A percentile compares a stretch with the other conserved stretches of the same genome.
phyloP scores from a whole-genome alignment of 1,139 yeast genomes.

The Taphrina pruni region DNA sequence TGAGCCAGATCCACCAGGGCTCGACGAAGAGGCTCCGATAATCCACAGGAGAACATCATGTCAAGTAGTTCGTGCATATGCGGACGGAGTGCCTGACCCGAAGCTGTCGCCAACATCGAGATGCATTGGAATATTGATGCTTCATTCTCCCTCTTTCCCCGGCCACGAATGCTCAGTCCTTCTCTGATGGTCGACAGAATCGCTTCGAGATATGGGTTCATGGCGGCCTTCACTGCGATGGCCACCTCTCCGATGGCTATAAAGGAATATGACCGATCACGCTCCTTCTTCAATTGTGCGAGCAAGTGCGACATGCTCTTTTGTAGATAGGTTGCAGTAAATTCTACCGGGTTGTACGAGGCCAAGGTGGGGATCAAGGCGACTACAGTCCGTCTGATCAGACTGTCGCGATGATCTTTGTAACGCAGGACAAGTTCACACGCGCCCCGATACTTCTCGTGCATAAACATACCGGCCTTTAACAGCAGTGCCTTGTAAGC shows the following conservation, averaged over 20 bases:
- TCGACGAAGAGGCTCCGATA: slow-evolving; percentile 78
- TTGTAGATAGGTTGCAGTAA: slow-evolving; percentile 81
- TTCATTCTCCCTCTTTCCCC: slow-evolving; percentile 73
- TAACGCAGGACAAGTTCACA: slow-evolving; percentile 76
- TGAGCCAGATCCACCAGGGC: slow-evolving; percentile 71
- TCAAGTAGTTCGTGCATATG: slow-evolving; percentile 84
- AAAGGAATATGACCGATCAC: slow-evolving; percentile 78
- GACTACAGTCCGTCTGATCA: slow-evolving; percentile 82
- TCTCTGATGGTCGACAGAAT: slow-evolving; percentile 83
- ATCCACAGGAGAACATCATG: slow-evolving; percentile 78
- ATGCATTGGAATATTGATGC: slow-evolving; percentile 89
- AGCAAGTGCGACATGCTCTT: slow-evolving; percentile 78
- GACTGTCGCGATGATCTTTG: slow-evolving; percentile 75
- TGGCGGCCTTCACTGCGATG: slow-evolving; percentile 80
- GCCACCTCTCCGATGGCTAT: slow-evolving; percentile 87
- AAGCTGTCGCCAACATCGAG: slow-evolving; percentile 83
- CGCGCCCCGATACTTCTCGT: slow-evolving; percentile 74
- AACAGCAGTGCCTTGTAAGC: slow-evolving; percentile 81
- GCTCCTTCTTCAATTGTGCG: slow-evolving; percentile 74
- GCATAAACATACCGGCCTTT: slow-evolving; percentile 68
- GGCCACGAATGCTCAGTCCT: slow-evolving; percentile 73
- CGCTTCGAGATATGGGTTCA: slow-evolving; percentile 87
- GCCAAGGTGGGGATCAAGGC: slow-evolving; percentile 83
- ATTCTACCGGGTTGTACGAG: slow-evolving; percentile 73
- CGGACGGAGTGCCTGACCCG: slow-evolving; percentile 93